These are phyloP conservation scores for Jaapia argillacea DNA, from an alignment of 768 basidiomycete species.

Conservation along the genomic window DNA sequence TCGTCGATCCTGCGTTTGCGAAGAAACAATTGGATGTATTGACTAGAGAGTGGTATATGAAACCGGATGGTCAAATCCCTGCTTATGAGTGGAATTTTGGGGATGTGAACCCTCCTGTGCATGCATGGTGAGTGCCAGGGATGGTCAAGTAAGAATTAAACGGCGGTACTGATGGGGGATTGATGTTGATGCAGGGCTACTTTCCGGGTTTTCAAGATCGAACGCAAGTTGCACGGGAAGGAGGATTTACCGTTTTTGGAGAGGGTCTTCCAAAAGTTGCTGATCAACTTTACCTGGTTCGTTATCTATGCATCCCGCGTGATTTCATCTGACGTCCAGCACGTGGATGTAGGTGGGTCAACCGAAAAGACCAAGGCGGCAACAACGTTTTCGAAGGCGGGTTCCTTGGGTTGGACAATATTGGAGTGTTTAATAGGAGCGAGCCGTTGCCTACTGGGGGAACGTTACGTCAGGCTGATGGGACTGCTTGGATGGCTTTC, in stretches of 20 bases:
- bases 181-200: constrained; percentile 71
- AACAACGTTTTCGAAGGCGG: constrained; percentile 98
- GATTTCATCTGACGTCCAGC: not conserved
- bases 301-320: constrained; percentile 14
- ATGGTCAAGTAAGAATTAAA: too few relatives aligned
- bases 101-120: constrained; percentile 98
- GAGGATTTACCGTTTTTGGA: constrained; percentile 92
- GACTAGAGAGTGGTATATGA: constrained; percentile 99
- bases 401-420: constrained; percentile 96
- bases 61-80: constrained; percentile 96
- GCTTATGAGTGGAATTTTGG: constrained; percentile 99
- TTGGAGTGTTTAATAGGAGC: constrained; percentile 95
- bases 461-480: constrained; percentile 89
- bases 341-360: constrained; percentile 90
- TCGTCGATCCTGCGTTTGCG: constrained; percentile 91
- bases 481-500: constrained; percentile 99
- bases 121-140: constrained; percentile 81
- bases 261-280: constrained; percentile 94
- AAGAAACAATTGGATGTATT: constrained; percentile 96
- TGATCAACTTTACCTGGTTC: constrained; percentile 95
- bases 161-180: too few relatives aligned
- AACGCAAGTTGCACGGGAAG: constrained; percentile 85
- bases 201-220: constrained; percentile 98
- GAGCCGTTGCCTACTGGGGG: constrained; percentile 96
- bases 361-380: constrained; percentile 91